Evolutionary conservation across 23 red algal species (phyloP).

Genomic region (Pyropia yezoensis): DNA sequence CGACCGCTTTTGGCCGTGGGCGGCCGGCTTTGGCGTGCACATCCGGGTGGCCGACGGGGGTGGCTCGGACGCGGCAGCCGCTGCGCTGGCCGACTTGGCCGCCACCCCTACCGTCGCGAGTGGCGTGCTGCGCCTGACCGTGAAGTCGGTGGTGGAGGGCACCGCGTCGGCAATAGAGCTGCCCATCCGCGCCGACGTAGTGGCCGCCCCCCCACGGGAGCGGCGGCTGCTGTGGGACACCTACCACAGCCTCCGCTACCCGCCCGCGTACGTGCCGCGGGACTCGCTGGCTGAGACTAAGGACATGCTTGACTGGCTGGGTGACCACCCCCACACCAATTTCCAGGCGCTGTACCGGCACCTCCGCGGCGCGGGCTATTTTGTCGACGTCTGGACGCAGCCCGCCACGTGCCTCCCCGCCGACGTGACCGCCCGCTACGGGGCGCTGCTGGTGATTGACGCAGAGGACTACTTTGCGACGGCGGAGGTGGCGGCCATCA

Average conservation of each 20-base stretch:
- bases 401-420: conserved; percentile 30
- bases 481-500: conserved; percentile 22
- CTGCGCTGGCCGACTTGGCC: background rate
- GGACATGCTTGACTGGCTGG: conserved; percentile 79
- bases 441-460: conserved; percentile 49
- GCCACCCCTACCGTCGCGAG: conserved; percentile 8
- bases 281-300: conserved; percentile 64
- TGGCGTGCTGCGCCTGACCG: conserved; percentile 29
- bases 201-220: conserved; percentile 27
- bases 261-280: conserved; percentile 68
- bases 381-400: conserved; percentile 55
- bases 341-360: conserved; percentile 45
- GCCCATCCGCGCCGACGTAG: conserved; percentile 25
- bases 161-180: conserved; percentile 21
- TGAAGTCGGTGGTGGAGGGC: conserved; percentile 24
- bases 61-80: background rate
- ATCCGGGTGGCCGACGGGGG: conserved; percentile 8
- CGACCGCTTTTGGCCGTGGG: conserved; percentile 68
- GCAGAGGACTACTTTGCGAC: conserved; percentile 67
- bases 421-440: conserved; percentile 11
- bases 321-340: conserved; percentile 88
- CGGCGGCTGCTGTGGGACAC: conserved; percentile 78
- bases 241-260: conserved; percentile 70
- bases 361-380: conserved; percentile 27
- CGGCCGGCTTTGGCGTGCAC: conserved; percentile 57